phyloP scores from a whole-genome alignment of 2,329 filamentous ascomycete species.

The Dactylellina leptospora region DNA sequence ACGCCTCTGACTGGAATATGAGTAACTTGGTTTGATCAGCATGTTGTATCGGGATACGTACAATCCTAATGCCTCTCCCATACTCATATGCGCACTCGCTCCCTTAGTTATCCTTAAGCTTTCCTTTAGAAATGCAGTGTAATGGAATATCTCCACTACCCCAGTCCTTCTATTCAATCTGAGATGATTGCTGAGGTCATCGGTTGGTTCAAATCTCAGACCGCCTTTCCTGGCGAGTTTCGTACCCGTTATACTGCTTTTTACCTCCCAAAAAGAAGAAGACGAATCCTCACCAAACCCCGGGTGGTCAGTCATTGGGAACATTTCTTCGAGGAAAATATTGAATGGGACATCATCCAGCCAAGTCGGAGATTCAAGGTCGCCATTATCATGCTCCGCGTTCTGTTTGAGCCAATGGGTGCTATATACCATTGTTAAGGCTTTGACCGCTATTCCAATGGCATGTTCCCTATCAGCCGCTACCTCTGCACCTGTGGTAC shows the following conservation, averaged over 20 bases:
- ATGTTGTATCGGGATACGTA: constrained; percentile 5
- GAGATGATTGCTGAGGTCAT: constrained; percentile 58
- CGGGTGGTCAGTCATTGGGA: constrained; percentile 56
- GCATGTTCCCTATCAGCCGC: constrained; percentile 55
- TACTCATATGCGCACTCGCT: constrained; percentile 11
- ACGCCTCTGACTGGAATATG: constrained; percentile 3
- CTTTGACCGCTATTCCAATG: constrained; percentile 56
- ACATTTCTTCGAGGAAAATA: constrained; percentile 54
- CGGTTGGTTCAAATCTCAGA: constrained; percentile 56
- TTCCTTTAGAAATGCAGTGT: constrained; percentile 58
- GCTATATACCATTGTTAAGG: constrained; percentile 57
- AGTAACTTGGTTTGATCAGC: neutral
- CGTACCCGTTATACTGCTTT: constrained; percentile 54
- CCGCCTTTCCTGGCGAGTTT: constrained; percentile 57
- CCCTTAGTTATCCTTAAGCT: constrained; percentile 53
- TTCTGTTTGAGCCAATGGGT: constrained; percentile 52
- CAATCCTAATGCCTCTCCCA: constrained; percentile 27
- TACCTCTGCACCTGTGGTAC: constrained; percentile 6
- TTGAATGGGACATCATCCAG: constrained; percentile 54
- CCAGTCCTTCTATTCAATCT: constrained; percentile 57
- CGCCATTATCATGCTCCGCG: constrained; percentile 55
- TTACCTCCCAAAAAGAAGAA: constrained; percentile 52
- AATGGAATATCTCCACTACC: constrained; percentile 58
- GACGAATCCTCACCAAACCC: constrained; percentile 50
- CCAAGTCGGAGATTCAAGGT: constrained; percentile 55